Evolutionary conservation across 257 asterid species (phyloP), one percentile per base, ranked within the genome.

Genomic region (Plantago major): DNA sequence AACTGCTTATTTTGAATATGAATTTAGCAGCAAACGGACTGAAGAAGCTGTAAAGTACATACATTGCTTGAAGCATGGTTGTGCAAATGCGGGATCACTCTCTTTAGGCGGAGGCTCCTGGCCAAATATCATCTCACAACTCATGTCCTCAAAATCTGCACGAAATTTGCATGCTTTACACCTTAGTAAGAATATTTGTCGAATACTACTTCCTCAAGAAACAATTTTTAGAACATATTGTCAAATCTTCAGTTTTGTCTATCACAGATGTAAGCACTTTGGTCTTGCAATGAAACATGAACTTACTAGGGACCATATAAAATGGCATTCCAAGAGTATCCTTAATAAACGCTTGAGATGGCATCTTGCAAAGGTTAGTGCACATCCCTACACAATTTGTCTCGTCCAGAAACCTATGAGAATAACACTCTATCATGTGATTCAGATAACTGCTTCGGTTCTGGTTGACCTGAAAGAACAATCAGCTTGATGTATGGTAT

Each of bases 341-440:
- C 67, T 82, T 85, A 15, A 93, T 83, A 86, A 93, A 89, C 16
- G 68, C 30, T 79, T 93, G 99, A 71, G 90, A 85, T 18, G 99
- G 82, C 80, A 81, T 78, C 87, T 93, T 93, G 88, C 99, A 93
- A 46, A 93, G 88, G 64, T 87, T 93, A 44, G 94, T 89, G 86
- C 97, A 93, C 79, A 89, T 80, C 71, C 99, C 99, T 60, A 93
- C 92, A 76, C 99, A 89, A 67, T 85, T 89, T 55, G 95, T 80
- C 78, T 72, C 95, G 84, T 89, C 97, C 82, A 93, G 64, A 47
- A 89, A 76, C 90, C 99, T 92, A 70, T 33, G 7, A 33, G 40
- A 33, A 33, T 33, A 33, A 51, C 12, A 51, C 19, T 51, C 19
- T 49, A 7, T 16, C 4, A 47, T 18, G 56, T n/a, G 15, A 42